Evolutionary conservation across 139 green algal species (phyloP).

Genomic region (Penium margaritaceum): DNA sequence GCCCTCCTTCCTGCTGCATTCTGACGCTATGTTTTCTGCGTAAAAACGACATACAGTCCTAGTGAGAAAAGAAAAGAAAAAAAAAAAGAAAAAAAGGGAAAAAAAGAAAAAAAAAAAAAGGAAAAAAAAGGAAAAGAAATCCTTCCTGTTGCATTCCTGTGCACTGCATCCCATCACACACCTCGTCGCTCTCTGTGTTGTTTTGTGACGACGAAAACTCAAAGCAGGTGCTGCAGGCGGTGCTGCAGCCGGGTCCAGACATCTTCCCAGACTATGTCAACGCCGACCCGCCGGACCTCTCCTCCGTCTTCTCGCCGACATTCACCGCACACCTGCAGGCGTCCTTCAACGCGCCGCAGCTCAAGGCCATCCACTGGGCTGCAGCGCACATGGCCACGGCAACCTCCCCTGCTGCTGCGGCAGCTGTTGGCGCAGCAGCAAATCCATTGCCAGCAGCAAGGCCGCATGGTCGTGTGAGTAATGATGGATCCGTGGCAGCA

Average conservation of each 20-base stretch:
- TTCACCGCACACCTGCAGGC: conserved; percentile 30
- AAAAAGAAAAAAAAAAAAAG: no score
- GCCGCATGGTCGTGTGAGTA: conserved; percentile 5
- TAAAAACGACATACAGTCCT: no score
- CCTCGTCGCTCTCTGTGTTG: neutral
- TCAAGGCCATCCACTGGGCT: conserved; percentile 24
- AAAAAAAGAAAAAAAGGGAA: no score
- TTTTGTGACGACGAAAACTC: no score
- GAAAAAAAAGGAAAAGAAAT: no score
- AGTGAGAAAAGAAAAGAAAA: no score
- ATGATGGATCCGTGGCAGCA: neutral
- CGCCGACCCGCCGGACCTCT: conserved; percentile 9
- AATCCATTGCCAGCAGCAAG: neutral
- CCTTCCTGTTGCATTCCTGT: neutral
- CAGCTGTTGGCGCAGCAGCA: neutral
- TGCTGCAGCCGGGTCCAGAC: conserved; percentile 14
- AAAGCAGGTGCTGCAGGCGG: conserved; percentile 28
- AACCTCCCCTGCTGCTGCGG: neutral
- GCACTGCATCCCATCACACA: neutral
- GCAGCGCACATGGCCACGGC: conserved; percentile 16
- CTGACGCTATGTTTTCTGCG: no score
- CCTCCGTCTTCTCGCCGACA: conserved; percentile 8
- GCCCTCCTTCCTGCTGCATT: no score
- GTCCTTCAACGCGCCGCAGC: conserved; percentile 34
- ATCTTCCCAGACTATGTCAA: conserved; percentile 34